Conservation (phyloP, 305 asterid species). For the Fraxinus nigra region DNA sequence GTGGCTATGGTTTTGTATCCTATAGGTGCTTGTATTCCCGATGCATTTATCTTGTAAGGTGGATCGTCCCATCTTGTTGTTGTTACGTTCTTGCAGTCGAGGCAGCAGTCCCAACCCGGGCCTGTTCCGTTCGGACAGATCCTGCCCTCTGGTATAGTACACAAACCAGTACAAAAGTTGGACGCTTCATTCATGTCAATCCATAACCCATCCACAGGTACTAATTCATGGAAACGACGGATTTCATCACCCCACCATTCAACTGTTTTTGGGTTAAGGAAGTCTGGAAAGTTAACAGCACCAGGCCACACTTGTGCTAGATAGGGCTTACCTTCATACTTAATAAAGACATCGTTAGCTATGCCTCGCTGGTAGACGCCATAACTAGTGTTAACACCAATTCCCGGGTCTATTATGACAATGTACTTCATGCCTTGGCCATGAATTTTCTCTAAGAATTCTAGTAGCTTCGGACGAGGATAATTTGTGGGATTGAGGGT, state of each 20-base stretch:
- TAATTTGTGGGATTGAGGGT: background rate
- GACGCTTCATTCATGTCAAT: background rate
- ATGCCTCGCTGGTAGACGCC: background rate
- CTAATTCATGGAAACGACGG: background rate
- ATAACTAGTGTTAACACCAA: background rate
- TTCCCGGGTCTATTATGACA: background rate
- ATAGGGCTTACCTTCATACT: background rate
- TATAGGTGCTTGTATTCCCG: background rate
- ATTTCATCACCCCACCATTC: background rate
- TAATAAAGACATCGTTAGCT: background rate
- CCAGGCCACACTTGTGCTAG: background rate
- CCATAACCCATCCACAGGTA: background rate
- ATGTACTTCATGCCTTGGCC: background rate
- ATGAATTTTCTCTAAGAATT: background rate
- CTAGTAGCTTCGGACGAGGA: background rate
- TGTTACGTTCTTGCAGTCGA: background rate
- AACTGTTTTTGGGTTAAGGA: background rate
- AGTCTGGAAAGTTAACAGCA: background rate
- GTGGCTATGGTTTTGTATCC: background rate
- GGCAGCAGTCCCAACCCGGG: background rate
- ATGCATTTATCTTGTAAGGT: background rate
- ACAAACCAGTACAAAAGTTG: background rate
- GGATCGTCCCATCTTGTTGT: background rate
- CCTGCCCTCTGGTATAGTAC: background rate
- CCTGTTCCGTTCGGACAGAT: background rate